Evolutionary conservation across 2,329 filamentous ascomycete species (phyloP), one percentile per base, ranked within the genome.

Genomic region (Chalara sp.): DNA sequence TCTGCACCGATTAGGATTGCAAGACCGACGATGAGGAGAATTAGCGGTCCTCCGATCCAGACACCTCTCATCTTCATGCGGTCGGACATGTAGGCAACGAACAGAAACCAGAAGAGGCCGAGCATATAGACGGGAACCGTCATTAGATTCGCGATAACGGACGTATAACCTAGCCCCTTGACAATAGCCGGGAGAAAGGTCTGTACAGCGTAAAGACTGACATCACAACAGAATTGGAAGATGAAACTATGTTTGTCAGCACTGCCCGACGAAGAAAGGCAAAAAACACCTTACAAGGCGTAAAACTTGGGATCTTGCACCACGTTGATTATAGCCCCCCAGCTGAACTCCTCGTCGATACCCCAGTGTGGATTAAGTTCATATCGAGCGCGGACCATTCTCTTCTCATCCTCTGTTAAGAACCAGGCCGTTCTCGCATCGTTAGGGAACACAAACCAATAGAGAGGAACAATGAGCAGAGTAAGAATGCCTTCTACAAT

Each of bases 171-270:
- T 62, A 80, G 73, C 32, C 68, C 69, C 41, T 70, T 67, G 45
- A 81, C 67, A 55, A 83, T 81, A 1, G 73, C 73, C 2, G 79
- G 79, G 4, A 80, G 64, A 59, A 81, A 81, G 7, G 76, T 80
- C 55, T 71, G 75, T 62, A 81, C 80, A n/a, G 76, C 78, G 58
- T 78, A 80, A 12, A 52, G 46, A 32, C 53, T 44, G 29, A 58
- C 53, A 21, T 60, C 56, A 29, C 46, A 37, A n/a, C 35, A 37
- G 35, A 37, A 37, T n/a, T 37, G 35, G 35, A 37, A 37, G 35
- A 37, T 37, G 35, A 37, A 37, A n/a, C 35, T 37, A 37, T 10
- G 35, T 37, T n/a, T 37, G 35, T 37, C 35, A 37, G 35, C n/a
- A n/a, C 35, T 37, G 35, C 35, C n/a, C 2, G n/a, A 21, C 2